phyloP scores from a whole-genome alignment of 1,284 basidiomycete genomes.

The Fomes fomentarius region DNA sequence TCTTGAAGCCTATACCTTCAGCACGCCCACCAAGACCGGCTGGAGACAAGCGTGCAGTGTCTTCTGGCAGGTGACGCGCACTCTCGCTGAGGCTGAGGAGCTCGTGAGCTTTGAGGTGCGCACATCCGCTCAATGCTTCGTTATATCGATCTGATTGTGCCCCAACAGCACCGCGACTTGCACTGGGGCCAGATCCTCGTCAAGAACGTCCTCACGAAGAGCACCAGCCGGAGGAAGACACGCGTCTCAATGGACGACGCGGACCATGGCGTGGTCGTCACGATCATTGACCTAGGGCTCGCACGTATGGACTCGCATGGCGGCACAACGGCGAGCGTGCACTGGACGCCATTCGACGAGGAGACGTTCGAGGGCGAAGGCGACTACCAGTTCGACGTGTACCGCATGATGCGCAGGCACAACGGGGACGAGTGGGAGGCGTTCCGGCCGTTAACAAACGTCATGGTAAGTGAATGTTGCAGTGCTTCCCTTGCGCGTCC shows the following conservation, averaged over 20 bases:
- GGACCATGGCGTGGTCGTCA: conserved; percentile 68
- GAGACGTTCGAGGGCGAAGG: conserved; percentile 88
- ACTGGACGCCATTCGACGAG: conserved; percentile 80
- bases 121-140: conserved; percentile 2
- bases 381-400: conserved; percentile 94
- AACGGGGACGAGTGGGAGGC: conserved; percentile 68
- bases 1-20: conserved; percentile 81
- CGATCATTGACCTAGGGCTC: conserved; percentile 94
- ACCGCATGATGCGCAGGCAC: conserved; percentile 81
- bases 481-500: neutral
- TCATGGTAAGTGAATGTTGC: conserved; percentile 65
- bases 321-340: conserved; percentile 47
- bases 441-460: conserved; percentile 83
- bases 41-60: conserved; percentile 89
- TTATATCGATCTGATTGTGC: neutral
- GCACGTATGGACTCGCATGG: conserved; percentile 76
- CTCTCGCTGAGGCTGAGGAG: conserved; percentile 80
- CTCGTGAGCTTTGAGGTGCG: conserved; percentile 84
- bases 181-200: conserved; percentile 99
- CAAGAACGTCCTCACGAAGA: conserved; percentile 48
- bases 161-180: conserved; percentile 87
- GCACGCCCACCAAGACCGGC: conserved; percentile 47
- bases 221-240: conserved; percentile 29
- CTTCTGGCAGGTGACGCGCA: conserved; percentile 88
- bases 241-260: conserved; percentile 60